These are phyloP conservation scores for Scheffersomyces stipitis DNA, from an alignment of 805 yeast species.

Conservation along the genomic window DNA sequence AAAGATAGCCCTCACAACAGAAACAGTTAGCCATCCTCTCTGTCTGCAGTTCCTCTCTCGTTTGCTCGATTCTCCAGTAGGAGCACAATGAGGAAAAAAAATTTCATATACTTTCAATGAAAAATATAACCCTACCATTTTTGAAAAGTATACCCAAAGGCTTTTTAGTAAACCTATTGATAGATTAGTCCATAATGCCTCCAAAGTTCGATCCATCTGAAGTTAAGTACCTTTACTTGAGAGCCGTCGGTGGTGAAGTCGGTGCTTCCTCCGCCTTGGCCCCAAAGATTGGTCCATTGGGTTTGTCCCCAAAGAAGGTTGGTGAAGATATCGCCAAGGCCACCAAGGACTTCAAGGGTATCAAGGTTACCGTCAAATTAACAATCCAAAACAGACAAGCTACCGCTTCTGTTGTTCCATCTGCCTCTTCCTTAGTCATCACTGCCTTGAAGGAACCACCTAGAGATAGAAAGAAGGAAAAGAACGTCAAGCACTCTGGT, in stretches of 20 bases:
- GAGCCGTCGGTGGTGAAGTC: slow-evolving; percentile 99
- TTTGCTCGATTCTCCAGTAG: too few relatives aligned
- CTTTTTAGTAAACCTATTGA: slow-evolving; percentile 1
- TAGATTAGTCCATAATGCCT: slow-evolving; percentile 59
- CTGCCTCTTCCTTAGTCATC: slow-evolving; percentile 98
- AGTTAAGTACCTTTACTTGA: slow-evolving; percentile 96
- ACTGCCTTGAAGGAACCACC: slow-evolving; percentile 99
- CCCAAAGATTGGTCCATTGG: slow-evolving; percentile 99
- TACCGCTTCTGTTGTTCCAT: slow-evolving; percentile 96
- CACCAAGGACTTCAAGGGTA: slow-evolving; percentile 98
- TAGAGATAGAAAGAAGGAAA: slow-evolving; percentile 99
- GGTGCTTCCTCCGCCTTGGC: slow-evolving; percentile 99
- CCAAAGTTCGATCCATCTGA: slow-evolving; percentile 98
- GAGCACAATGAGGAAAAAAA: too few relatives aligned
- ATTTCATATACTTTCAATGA: too few relatives aligned
- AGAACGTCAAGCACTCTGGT: slow-evolving; percentile 99
- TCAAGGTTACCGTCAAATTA: slow-evolving; percentile 97
- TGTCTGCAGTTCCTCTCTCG: too few relatives aligned
- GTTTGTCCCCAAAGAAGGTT: slow-evolving; percentile 99
- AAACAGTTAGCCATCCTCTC: too few relatives aligned
- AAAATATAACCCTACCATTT: too few relatives aligned
- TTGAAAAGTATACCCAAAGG: slow-evolving; percentile 2
- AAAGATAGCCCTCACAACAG: too few relatives aligned
- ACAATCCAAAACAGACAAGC: slow-evolving; percentile 99
- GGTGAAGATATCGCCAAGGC: slow-evolving; percentile 99